A percentile compares a stretch with the other conserved stretches of the same genome.
These are phyloP conservation scores for Dillenia turbinata DNA, from an alignment of 164 flowering plant genomes.

Conservation along the genomic window DNA sequence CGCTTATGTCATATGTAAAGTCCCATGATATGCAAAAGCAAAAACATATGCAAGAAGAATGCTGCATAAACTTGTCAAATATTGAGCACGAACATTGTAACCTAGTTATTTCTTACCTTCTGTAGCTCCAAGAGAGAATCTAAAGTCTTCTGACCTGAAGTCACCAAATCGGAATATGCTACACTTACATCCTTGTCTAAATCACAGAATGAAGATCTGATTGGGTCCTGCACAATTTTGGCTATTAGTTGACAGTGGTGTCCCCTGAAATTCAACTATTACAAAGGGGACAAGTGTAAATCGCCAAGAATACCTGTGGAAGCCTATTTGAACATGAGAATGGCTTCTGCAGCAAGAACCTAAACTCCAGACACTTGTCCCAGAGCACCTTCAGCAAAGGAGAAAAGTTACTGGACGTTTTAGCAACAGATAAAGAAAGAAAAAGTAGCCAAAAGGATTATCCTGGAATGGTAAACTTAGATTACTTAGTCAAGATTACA, in stretches of 20 bases:
- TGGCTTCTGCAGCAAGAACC: constrained; percentile 80
- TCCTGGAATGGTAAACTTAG: background rate
- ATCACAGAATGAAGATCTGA: constrained; percentile 53
- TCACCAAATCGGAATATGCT: constrained; percentile 65
- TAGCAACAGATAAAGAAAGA: background rate
- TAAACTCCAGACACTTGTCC: constrained; percentile 78
- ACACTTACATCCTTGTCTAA: constrained; percentile 35
- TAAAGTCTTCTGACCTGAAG: constrained; percentile 61
- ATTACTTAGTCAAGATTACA: background rate
- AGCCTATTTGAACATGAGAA: constrained; percentile 74
- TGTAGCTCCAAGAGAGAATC: constrained; percentile 67
- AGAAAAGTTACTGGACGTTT: background rate
- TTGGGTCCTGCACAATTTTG: constrained; percentile 54
- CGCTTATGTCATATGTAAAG: too few relatives aligned
- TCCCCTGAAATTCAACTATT: background rate
- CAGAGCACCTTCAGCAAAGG: constrained; percentile 64
- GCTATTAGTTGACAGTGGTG: background rate
- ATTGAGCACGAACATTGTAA: too few relatives aligned
- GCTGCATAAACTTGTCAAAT: too few relatives aligned
- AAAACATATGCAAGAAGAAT: too few relatives aligned
- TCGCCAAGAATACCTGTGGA: constrained; percentile 54
- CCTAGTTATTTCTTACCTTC: constrained; percentile 38
- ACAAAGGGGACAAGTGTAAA: background rate
- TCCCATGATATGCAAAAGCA: too few relatives aligned
- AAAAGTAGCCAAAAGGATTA: background rate